A percentile compares a stretch with the other conserved stretches of the same genome.
These are phyloP conservation scores for Crithidia bombi DNA, from an alignment of 208 protist species.

Conservation along the genomic window DNA sequence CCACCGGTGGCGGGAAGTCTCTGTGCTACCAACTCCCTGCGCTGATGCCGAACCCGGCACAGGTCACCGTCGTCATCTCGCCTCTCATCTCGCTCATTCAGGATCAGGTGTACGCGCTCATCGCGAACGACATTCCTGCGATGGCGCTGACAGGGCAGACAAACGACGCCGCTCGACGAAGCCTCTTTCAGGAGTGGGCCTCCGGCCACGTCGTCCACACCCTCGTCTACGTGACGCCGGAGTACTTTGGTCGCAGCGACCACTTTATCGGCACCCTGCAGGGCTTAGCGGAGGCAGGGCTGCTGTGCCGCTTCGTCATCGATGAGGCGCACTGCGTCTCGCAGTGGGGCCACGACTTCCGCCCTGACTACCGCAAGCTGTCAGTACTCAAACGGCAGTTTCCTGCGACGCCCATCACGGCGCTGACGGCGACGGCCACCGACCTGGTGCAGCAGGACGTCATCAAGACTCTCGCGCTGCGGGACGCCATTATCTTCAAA, in stretches of 20 bases:
- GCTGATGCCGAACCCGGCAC: conserved; percentile 80
- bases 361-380: conserved; percentile 83
- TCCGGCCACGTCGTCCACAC: conserved; percentile 61
- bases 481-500: conserved; percentile 78
- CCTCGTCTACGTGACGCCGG: conserved; percentile 87
- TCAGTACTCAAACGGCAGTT: conserved; percentile 77
- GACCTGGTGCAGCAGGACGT: conserved; percentile 88
- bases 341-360: conserved; percentile 98
- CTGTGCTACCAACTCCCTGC: conserved; percentile 96
- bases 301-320: conserved; percentile 87
- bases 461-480: conserved; percentile 73
- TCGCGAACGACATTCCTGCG: conserved; percentile 82
- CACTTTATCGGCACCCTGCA: conserved; percentile 68
- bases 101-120: conserved; percentile 93
- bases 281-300: conserved; percentile 47
- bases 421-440: conserved; percentile 88
- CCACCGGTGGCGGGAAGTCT: conserved; percentile 96
- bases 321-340: conserved; percentile 98
- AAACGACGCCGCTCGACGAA: conserved; percentile 50
- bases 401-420: conserved; percentile 69
- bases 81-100: conserved; percentile 97
- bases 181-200: conserved; percentile 74
- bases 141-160: conserved; percentile 86
- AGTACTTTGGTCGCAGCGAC: conserved; percentile 89
- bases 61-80: conserved; percentile 94